Evolutionary conservation across 2,329 filamentous ascomycete genomes (phyloP).

Genomic region (Escovopsis weberi): DNA sequence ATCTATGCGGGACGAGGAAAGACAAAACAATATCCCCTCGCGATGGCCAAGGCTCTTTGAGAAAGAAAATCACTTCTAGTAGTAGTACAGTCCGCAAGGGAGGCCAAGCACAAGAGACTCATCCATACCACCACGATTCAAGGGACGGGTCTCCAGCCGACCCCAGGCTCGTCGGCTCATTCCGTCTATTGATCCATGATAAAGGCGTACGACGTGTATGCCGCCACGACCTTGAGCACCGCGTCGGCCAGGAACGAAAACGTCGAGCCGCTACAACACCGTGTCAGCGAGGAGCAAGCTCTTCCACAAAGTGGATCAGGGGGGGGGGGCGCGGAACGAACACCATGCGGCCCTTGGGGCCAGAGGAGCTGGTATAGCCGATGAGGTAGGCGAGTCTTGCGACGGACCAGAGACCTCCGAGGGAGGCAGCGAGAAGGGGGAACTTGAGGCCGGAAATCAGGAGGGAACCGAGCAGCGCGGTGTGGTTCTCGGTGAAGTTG

Average conservation of each 20-base stretch:
- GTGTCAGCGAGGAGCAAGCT: constrained; percentile 6
- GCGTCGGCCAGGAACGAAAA: constrained; percentile 21
- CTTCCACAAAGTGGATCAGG: no score
- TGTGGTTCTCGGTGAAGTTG: constrained; percentile 49
- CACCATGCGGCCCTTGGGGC: constrained; percentile 29
- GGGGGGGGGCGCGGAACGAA: constrained; percentile 13
- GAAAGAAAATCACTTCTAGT: no score
- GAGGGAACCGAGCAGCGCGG: constrained; percentile 35
- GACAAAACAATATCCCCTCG: no score
- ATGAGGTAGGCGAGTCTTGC: constrained; percentile 38
- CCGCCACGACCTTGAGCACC: constrained; percentile 27
- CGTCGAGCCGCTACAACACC: constrained; percentile 19
- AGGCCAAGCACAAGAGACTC: no score
- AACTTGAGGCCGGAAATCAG: constrained; percentile 41
- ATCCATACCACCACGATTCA: no score
- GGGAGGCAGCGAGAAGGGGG: constrained; percentile 32
- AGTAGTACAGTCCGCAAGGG: no score
- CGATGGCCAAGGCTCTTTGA: no score
- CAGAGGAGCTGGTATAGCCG: constrained; percentile 34
- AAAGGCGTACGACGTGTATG: constrained; percentile 26
- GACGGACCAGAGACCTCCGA: constrained; percentile 39
- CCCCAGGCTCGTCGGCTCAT: no score
- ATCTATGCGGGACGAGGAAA: no score
- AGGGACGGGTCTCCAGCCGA: no score
- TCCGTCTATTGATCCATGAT: constrained; percentile 13